Evolutionary conservation across 2,329 filamentous ascomycete species (phyloP).

Genomic region (Dactylonectria estremocensis): DNA sequence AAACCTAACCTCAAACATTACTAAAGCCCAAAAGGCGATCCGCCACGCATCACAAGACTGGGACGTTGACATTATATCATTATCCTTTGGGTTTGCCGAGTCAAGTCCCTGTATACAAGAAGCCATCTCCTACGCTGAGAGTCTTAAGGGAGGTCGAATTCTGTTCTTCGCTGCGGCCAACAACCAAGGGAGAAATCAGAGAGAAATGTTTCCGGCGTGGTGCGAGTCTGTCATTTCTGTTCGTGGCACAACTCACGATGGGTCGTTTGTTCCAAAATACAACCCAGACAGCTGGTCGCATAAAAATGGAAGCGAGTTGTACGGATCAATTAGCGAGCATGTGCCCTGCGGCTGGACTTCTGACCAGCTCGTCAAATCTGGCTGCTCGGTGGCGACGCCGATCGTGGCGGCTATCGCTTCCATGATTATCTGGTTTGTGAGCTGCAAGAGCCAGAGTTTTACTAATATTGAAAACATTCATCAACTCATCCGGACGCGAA

Average conservation of each 20-base stretch:
- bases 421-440: background rate
- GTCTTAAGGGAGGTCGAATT: background rate
- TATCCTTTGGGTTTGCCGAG: background rate
- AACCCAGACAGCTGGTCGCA: background rate
- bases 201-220: constrained; percentile 8
- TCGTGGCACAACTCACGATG: constrained; percentile 1
- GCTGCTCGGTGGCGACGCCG: constrained; percentile 1
- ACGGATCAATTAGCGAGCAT: background rate
- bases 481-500: background rate
- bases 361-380: background rate
- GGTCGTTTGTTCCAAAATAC: background rate
- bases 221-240: background rate
- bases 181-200: background rate
- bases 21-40: background rate
- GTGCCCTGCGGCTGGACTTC: background rate
- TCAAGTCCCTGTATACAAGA: background rate
- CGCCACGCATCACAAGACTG: background rate
- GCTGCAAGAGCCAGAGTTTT: too few species aligned
- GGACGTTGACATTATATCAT: constrained; percentile 3
- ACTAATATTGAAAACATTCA: too few species aligned
- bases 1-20: too few species aligned
- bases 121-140: background rate
- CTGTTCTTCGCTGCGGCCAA: constrained; percentile 21
- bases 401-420: constrained; percentile 2
- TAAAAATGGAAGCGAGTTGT: background rate